A percentile compares a stretch with the other conserved stretches of the same genome.
phyloP scores from a whole-genome alignment of 352 stramenopile genomes.

The Phytophthora europaea region DNA sequence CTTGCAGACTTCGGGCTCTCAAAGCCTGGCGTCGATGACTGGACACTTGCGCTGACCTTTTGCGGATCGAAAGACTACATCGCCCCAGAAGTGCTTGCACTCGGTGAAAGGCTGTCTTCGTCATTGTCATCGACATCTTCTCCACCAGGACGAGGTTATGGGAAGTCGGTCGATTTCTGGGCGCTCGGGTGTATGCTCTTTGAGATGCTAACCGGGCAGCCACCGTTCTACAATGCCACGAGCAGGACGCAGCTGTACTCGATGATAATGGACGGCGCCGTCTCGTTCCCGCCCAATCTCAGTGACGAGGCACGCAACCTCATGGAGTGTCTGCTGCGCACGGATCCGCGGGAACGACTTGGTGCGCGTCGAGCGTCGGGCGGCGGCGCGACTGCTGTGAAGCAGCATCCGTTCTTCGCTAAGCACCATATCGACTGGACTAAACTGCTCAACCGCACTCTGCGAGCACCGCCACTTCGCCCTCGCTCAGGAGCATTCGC shows the following conservation, averaged over 20 bases:
- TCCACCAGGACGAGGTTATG: constrained; percentile 67
- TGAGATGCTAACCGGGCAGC: constrained; percentile 91
- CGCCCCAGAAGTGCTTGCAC: constrained; percentile 76
- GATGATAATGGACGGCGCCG: constrained; percentile 59
- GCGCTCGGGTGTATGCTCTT: constrained; percentile 88
- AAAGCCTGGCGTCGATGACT: constrained; percentile 76
- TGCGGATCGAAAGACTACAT: constrained; percentile 93
- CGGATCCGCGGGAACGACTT: constrained; percentile 68
- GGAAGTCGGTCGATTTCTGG: constrained; percentile 93
- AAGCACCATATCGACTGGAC: constrained; percentile 77
- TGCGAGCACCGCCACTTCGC: constrained; percentile 64
- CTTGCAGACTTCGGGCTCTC: constrained; percentile 93
- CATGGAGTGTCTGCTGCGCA: constrained; percentile 58
- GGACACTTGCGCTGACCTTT: constrained; percentile 77
- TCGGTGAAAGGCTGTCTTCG: constrained; percentile 45
- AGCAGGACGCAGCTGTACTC: constrained; percentile 67
- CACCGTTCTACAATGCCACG: constrained; percentile 86
- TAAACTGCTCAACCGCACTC: constrained; percentile 50
- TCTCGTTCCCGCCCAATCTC: constrained; percentile 69
- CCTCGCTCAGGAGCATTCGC: constrained; percentile 73
- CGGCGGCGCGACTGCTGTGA: constrained; percentile 56
- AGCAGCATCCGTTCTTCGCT: constrained; percentile 72
- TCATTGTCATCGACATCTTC: constrained; percentile 20
- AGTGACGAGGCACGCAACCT: constrained; percentile 59
- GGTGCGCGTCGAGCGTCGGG: constrained; percentile 45